These are phyloP conservation scores for Chara braunii DNA, from an alignment of 139 green algal genomes.

Conservation along the genomic window DNA sequence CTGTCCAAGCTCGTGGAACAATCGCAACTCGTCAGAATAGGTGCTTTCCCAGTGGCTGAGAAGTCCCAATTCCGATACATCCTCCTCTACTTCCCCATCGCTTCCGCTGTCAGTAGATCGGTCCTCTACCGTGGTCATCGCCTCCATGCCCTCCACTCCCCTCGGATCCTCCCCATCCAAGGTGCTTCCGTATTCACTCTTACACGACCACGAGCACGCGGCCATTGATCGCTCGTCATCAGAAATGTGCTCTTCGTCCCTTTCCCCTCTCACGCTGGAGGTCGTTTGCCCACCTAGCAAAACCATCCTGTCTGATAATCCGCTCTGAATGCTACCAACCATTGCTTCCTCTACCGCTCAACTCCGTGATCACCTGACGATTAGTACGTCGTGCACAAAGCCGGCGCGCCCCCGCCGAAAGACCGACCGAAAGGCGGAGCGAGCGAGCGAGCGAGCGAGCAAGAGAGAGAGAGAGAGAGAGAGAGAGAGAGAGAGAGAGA, in stretches of 20 bases:
- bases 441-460: too few relatives aligned
- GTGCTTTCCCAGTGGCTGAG: constrained; percentile 24
- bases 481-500: too few relatives aligned
- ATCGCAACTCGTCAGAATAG: constrained; percentile 22
- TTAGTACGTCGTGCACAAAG: too few relatives aligned
- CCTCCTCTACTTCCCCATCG: constrained; percentile 4
- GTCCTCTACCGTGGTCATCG: constrained; percentile 22
- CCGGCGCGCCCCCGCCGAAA: too few relatives aligned
- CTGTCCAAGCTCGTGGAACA: constrained; percentile 27
- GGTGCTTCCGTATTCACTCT: constrained; percentile 38
- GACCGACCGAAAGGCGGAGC: too few relatives aligned
- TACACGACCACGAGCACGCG: constrained; percentile 32
- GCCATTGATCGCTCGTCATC: constrained; percentile 33
- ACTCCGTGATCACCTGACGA: too few relatives aligned
- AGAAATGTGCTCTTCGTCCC: not conserved
- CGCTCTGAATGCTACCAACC: too few relatives aligned
- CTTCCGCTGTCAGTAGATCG: not conserved
- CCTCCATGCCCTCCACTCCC: constrained; percentile 18
- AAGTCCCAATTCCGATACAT: constrained; percentile 28
- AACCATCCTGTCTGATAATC: not conserved
- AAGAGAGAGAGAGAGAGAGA: too few relatives aligned
- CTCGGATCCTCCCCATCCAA: constrained; percentile 23
- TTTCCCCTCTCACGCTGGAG: not conserved
- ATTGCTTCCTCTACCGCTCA: too few relatives aligned
- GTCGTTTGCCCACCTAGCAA: not conserved